Evolutionary conservation across 345 rosid genomes (phyloP).

Genomic region (Garcia nutans): DNA sequence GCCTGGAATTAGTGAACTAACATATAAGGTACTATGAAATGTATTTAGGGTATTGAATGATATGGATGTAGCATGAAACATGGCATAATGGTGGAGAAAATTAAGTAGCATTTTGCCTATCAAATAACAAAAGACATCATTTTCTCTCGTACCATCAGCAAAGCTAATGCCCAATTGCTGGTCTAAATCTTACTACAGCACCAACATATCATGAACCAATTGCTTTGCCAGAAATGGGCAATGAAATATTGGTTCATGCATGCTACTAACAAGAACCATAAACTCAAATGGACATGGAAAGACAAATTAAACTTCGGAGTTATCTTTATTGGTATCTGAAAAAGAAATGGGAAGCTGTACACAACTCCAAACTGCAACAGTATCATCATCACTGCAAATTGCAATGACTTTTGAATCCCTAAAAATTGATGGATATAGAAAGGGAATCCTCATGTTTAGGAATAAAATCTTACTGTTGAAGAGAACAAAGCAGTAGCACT

Average conservation of each 20-base stretch:
- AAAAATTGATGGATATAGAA: no score
- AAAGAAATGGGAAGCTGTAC: no score
- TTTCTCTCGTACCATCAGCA: not conserved
- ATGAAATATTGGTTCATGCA: no score
- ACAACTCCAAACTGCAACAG: not conserved
- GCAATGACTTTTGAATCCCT: no score
- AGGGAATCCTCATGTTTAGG: no score
- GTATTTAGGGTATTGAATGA: not conserved
- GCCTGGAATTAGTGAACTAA: constrained; percentile 46
- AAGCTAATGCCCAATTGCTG: not conserved
- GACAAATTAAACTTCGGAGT: no score
- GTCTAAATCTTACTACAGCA: not conserved
- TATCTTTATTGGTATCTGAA: no score
- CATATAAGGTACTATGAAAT: not conserved
- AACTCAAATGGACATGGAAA: not conserved
- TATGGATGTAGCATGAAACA: not conserved
- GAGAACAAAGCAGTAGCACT: not conserved
- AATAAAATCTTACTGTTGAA: no score
- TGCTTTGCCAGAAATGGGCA: not conserved
- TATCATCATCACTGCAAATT: no score
- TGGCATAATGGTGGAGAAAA: not conserved
- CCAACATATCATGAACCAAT: no score
- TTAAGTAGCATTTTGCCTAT: not conserved
- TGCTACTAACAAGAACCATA: not conserved
- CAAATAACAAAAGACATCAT: not conserved